Percentiles rank a stretch among this genome's conserved stretches.
phyloP scores from a whole-genome alignment of 2,329 filamentous ascomycete species.

The Penicillium sp. region DNA sequence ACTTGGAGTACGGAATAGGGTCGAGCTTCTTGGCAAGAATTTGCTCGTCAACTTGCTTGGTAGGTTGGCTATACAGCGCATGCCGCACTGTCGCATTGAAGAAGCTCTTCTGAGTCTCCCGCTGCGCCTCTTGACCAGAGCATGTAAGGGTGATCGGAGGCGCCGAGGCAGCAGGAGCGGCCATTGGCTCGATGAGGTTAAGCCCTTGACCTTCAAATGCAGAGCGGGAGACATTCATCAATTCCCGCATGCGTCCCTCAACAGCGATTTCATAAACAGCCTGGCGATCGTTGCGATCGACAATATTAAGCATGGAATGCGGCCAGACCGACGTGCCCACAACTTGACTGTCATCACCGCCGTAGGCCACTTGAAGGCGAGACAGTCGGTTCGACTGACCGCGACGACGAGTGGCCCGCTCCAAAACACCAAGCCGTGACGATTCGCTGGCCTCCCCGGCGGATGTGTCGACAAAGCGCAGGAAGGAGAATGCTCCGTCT shows the following conservation, averaged over 20 bases:
- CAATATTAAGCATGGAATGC: constrained; percentile 79
- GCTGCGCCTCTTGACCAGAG: constrained; percentile 61
- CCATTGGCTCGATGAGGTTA: constrained; percentile 74
- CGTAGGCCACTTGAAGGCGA: constrained; percentile 66
- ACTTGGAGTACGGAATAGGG: constrained; percentile 50
- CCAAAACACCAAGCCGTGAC: constrained; percentile 68
- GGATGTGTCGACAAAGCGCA: constrained; percentile 80
- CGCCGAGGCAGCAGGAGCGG: constrained; percentile 72
- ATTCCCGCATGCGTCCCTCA: constrained; percentile 68
- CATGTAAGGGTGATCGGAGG: constrained; percentile 81
- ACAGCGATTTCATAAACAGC: constrained; percentile 66
- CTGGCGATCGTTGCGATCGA: constrained; percentile 63
- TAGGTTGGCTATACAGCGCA: constrained; percentile 65
- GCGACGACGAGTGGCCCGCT: constrained; percentile 64
- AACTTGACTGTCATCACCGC: constrained; percentile 60
- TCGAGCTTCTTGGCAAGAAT: constrained; percentile 72
- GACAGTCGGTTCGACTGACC: constrained; percentile 57
- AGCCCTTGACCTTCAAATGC: constrained; percentile 69
- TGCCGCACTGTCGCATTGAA: constrained; percentile 78
- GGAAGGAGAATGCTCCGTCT: constrained; percentile 75
- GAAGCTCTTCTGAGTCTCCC: constrained; percentile 66
- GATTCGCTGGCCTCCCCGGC: constrained; percentile 67
- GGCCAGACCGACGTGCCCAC: constrained; percentile 65
- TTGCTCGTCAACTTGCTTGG: constrained; percentile 63
- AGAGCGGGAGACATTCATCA: constrained; percentile 74